Conservation (phyloP, 768 basidiomycete genomes). For the Tricholomella constricta region DNA sequence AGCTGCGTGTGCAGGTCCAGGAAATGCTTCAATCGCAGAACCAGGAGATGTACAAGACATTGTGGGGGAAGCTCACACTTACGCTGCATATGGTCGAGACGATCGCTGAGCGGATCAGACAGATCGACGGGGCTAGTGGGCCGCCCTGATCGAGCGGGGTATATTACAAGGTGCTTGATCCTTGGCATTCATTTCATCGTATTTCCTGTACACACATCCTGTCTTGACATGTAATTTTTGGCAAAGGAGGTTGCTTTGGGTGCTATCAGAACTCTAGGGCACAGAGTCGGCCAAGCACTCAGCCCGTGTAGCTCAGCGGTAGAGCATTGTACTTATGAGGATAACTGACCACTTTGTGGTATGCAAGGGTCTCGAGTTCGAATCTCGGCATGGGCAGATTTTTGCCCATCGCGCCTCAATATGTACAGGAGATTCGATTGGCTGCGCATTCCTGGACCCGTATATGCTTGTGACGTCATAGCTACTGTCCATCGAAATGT, state of each 20-base stretch:
- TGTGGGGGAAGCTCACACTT: conserved; percentile 27
- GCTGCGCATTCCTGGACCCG: too few species aligned
- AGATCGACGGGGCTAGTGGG: too few species aligned
- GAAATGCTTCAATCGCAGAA: conserved; percentile 23
- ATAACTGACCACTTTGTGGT: conserved; percentile 33
- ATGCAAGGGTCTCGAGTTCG: conserved; percentile 63
- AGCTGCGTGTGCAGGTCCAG: conserved; percentile 22
- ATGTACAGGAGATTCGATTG: background rate
- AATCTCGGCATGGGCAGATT: conserved; percentile 52
- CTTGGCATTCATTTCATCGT: background rate
- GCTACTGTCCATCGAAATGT: background rate
- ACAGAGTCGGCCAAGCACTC: background rate
- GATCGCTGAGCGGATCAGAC: conserved; percentile 7
- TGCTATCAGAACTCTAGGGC: background rate
- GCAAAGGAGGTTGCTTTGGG: too few species aligned
- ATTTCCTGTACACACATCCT: too few species aligned
- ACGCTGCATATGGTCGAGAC: conserved; percentile 20
- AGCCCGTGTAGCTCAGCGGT: conserved; percentile 61
- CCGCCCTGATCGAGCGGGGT: too few species aligned
- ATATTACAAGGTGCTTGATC: too few species aligned
- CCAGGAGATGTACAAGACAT: conserved; percentile 23
- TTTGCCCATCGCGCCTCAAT: background rate
- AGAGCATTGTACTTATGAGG: conserved; percentile 65
- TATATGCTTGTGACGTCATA: background rate
- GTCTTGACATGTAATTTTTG: too few species aligned